A percentile compares a stretch with the other conserved stretches of the same genome.
phyloP scores from a whole-genome alignment of 768 basidiomycete genomes.

The Suillus fuscotomentosus region DNA sequence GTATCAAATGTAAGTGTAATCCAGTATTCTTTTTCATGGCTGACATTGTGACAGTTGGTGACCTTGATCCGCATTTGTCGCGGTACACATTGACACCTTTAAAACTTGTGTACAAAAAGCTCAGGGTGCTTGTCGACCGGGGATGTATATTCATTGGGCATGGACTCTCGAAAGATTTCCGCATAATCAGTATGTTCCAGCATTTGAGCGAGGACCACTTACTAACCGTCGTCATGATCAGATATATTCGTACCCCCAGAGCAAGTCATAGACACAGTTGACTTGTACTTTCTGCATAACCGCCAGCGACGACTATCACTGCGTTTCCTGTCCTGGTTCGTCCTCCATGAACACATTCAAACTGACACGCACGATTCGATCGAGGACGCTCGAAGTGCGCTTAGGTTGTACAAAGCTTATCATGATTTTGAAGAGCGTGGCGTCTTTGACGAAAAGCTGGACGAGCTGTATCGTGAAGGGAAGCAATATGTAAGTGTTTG shows the following conservation, averaged over 20 bases:
- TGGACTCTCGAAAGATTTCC: conserved; percentile 95
- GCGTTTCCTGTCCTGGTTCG: conserved; percentile 91
- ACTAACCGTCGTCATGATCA: conserved; percentile 27
- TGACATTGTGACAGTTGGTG: conserved; percentile 62
- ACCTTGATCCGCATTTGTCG: conserved; percentile 83
- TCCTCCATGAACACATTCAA: conserved; percentile 91
- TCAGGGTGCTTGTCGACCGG: conserved; percentile 87
- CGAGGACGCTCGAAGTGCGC: conserved; percentile 88
- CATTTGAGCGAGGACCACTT: background rate
- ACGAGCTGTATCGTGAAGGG: conserved; percentile 79
- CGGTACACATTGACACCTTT: conserved; percentile 89
- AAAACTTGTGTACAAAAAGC: conserved; percentile 98
- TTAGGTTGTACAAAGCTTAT: conserved; percentile 82
- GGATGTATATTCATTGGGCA: conserved; percentile 98
- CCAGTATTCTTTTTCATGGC: conserved; percentile 4
- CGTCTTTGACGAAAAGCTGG: conserved; percentile 83
- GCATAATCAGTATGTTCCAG: conserved; percentile 84
- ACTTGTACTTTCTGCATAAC: conserved; percentile 83
- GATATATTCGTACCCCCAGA: conserved; percentile 95
- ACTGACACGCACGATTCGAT: conserved; percentile 97
- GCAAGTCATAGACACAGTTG: conserved; percentile 96
- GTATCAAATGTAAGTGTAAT: conserved; percentile 75
- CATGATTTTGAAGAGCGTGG: conserved; percentile 72
- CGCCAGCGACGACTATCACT: conserved; percentile 88
- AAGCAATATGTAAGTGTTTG: conserved; percentile 60